Conservation (phyloP, 768 basidiomycete species). For the Lentinula sp. region DNA sequence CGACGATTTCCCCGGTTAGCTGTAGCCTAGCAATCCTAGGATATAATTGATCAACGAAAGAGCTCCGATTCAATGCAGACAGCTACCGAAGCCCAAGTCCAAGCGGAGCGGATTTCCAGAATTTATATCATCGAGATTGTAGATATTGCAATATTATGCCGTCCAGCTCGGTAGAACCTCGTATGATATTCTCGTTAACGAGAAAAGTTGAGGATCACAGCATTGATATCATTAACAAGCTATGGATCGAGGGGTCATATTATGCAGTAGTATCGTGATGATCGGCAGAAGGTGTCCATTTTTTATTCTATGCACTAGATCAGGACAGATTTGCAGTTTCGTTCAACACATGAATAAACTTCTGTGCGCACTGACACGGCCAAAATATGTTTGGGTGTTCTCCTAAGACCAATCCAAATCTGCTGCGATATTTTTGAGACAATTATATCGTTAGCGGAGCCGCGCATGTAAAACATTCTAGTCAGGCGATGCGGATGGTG, state of each 20-base stretch:
- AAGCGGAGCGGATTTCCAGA: slow-evolving; percentile 31
- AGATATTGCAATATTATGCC: slow-evolving; percentile 25
- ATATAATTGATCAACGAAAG: too few species aligned
- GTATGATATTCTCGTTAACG: slow-evolving; percentile 26
- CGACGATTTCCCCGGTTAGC: slow-evolving; percentile 15
- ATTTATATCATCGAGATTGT: slow-evolving; percentile 32
- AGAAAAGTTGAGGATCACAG: slow-evolving; percentile 21
- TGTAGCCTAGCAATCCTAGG: slow-evolving; percentile 9
- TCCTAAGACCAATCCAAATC: slow-evolving; percentile 18
- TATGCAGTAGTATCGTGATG: slow-evolving; percentile 17
- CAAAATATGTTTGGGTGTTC: slow-evolving; percentile 9
- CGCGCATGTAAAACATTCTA: slow-evolving; percentile 13
- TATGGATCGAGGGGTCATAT: slow-evolving; percentile 23
- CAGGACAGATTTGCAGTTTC: background rate
- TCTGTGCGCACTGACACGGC: slow-evolving; percentile 4
- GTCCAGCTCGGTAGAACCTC: slow-evolving; percentile 25
- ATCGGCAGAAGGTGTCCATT: slow-evolving; percentile 12
- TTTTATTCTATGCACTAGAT: background rate
- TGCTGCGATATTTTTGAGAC: slow-evolving; percentile 9
- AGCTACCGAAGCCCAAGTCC: slow-evolving; percentile 24
- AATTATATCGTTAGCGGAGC: slow-evolving; percentile 14
- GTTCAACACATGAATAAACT: background rate
- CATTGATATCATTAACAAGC: slow-evolving; percentile 19
- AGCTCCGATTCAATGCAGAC: too few species aligned
- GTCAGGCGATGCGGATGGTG: background rate